Evolutionary conservation across 257 asterid species (phyloP).

Genomic region (Solanum piurae): DNA sequence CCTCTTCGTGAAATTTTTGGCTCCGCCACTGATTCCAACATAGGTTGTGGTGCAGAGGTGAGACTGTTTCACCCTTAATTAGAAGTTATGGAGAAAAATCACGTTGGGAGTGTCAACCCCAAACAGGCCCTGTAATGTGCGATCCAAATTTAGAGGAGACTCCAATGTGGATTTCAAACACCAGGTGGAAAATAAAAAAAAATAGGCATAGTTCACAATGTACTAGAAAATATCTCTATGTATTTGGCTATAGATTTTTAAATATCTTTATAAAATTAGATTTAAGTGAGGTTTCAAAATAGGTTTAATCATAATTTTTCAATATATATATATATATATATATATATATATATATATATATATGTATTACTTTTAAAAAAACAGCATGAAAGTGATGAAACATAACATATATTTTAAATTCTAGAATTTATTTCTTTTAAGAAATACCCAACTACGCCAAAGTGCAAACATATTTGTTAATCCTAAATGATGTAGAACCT

Average conservation of each 20-base stretch:
- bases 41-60: no score
- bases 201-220: background rate
- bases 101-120: background rate
- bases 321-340: no score
- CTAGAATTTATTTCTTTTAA: background rate
- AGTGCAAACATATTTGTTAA: background rate
- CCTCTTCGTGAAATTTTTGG: no score
- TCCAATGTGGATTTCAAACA: no score
- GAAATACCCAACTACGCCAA: background rate
- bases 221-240: background rate
- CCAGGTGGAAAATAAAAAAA: no score
- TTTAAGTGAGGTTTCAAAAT: background rate
- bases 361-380: background rate
- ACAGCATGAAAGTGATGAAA: background rate
- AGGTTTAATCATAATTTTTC: background rate
- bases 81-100: no score
- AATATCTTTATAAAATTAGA: background rate
- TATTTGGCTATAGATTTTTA: background rate
- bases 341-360: no score
- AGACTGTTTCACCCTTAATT: no score
- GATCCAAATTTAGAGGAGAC: background rate
- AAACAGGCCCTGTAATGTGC: no score
- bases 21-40: no score
- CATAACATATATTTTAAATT: background rate
- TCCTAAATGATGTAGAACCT: background rate